Percentiles rank a stretch among this genome's conserved stretches.
phyloP scores from a whole-genome alignment of 2,329 filamentous ascomycete genomes.

The Arthrocladium fulminans region DNA sequence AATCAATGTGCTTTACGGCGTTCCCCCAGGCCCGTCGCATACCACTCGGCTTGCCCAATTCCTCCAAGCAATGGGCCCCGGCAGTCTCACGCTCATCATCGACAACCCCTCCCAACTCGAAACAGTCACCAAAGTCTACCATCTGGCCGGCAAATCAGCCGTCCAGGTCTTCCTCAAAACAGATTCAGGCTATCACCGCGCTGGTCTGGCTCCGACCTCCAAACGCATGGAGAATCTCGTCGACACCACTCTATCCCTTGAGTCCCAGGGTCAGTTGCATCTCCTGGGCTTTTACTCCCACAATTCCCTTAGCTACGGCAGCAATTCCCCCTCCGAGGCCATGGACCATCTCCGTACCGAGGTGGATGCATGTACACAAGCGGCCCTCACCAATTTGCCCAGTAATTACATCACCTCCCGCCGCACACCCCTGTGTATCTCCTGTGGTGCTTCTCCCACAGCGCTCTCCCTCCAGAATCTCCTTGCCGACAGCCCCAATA shows the following conservation, averaged over 20 bases:
- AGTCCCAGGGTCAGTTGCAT: slow-evolving; percentile 24
- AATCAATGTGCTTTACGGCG: slow-evolving; percentile 63
- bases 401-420: slow-evolving; percentile 8
- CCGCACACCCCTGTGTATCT: slow-evolving; percentile 44
- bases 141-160: slow-evolving; percentile 35
- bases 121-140: slow-evolving; percentile 38
- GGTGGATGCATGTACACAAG: slow-evolving; percentile 40
- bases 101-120: slow-evolving; percentile 58
- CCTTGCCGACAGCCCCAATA: slow-evolving; percentile 25
- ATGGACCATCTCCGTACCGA: slow-evolving; percentile 53
- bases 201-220: slow-evolving; percentile 52
- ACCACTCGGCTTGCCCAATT: slow-evolving; percentile 53
- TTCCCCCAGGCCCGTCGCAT: slow-evolving; percentile 56
- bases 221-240: slow-evolving; percentile 28
- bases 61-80: slow-evolving; percentile 46
- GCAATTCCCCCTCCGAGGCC: slow-evolving; percentile 48
- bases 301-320: slow-evolving; percentile 61
- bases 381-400: slow-evolving; percentile 19
- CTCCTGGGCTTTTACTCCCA: slow-evolving; percentile 65
- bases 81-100: slow-evolving; percentile 55
- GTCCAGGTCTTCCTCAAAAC: slow-evolving; percentile 62
- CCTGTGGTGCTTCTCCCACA: slow-evolving; percentile 69
- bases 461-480: slow-evolving; percentile 58
- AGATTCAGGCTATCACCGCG: slow-evolving; percentile 63
- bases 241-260: slow-evolving; percentile 23